These are phyloP conservation scores for Xerocomus brunneocitrinus DNA, from an alignment of 768 basidiomycete genomes.

Conservation along the genomic window DNA sequence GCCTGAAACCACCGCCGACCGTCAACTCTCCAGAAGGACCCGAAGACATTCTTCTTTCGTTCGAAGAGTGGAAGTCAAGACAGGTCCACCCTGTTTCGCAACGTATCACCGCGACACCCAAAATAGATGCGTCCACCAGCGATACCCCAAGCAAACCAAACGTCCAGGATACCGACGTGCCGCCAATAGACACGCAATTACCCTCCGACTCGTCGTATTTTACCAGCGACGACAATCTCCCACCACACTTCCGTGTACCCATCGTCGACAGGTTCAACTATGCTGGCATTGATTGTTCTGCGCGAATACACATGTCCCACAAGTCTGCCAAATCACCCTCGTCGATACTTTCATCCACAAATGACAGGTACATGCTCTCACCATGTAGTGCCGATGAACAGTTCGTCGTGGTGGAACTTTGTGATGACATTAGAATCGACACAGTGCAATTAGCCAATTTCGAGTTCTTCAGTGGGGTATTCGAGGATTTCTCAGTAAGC, in stretches of 20 bases:
- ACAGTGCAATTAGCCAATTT: constrained; percentile 95
- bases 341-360: constrained; percentile 82
- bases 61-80: constrained; percentile 85
- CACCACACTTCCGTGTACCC: constrained; percentile 68
- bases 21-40: constrained; percentile 39
- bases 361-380: constrained; percentile 94
- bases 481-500: constrained; percentile 86
- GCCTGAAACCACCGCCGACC: constrained; percentile 48
- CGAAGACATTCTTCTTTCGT: constrained; percentile 68
- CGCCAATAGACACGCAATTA: constrained; percentile 6
- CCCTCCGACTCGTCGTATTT: constrained; percentile 14
- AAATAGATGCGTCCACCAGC: constrained; percentile 5
- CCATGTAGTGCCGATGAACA: constrained; percentile 66
- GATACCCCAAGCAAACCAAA: neutral
- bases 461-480: constrained; percentile 96
- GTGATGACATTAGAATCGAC: constrained; percentile 96
- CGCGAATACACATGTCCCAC: constrained; percentile 84
- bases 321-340: constrained; percentile 75
- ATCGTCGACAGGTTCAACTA: constrained; percentile 91
- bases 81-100: constrained; percentile 42
- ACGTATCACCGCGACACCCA: constrained; percentile 16
- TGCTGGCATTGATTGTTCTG: constrained; percentile 88
- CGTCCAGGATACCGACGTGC: constrained; percentile 2
- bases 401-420: constrained; percentile 92
- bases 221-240: constrained; percentile 26